phyloP scores from a whole-genome alignment of 192 early-diverging fungal genomes.

The Linnemannia elongata region DNA sequence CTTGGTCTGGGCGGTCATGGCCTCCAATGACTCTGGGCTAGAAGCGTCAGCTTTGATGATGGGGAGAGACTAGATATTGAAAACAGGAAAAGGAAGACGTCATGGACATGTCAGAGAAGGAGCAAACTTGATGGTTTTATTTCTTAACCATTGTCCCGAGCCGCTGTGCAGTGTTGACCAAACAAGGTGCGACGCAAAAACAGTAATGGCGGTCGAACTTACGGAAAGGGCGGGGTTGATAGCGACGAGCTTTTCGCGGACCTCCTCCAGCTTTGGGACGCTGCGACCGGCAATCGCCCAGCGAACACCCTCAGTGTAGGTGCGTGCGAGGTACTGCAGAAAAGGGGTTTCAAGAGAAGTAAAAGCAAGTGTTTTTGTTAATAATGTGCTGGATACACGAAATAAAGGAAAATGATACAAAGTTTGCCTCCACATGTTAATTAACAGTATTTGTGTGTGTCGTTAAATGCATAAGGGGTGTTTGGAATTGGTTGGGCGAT shows the following conservation, averaged over 20 bases:
- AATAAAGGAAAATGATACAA: neutral
- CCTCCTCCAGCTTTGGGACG: conserved; percentile 72
- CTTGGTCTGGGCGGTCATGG: conserved; percentile 69
- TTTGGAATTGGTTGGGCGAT: conserved; percentile 9
- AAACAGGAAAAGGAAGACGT: neutral
- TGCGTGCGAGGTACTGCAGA: conserved; percentile 30
- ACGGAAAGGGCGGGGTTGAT: conserved; percentile 64
- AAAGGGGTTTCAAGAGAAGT: neutral
- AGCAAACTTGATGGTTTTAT: neutral
- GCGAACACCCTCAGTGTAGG: conserved; percentile 57
- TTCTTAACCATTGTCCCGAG: neutral
- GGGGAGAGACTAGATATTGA: conserved; percentile 59
- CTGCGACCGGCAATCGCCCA: conserved; percentile 89
- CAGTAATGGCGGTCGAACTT: conserved; percentile 11
- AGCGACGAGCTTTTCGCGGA: conserved; percentile 65
- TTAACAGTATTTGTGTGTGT: neutral
- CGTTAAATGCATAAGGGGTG: neutral
- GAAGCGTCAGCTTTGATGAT: conserved; percentile 79
- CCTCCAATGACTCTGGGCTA: conserved; percentile 71
- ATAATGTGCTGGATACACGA: neutral
- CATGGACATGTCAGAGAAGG: neutral
- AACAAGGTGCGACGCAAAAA: neutral
- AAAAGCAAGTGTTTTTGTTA: neutral
- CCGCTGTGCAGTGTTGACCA: neutral
- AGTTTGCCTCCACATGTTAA: neutral